Percentiles rank a stretch among this genome's conserved stretches.
Conservation (phyloP, 331 rosid genomes). For the Saraca asoca region DNA sequence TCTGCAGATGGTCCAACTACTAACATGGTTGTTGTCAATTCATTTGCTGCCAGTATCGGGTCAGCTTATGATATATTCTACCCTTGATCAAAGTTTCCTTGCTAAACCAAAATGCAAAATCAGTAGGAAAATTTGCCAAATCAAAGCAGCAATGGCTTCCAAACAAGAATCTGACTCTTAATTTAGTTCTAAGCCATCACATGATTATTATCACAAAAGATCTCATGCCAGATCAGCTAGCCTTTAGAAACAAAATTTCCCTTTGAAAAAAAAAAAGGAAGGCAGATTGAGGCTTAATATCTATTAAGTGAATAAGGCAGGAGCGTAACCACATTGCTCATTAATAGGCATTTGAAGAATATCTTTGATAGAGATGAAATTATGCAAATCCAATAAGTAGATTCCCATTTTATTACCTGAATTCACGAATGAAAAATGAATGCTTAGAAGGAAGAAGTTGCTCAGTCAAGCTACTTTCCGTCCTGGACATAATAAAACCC, state of each 20-base stretch:
- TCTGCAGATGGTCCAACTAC: not conserved
- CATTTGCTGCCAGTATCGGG: not conserved
- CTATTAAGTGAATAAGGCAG: not conserved
- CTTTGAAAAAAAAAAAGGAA: not conserved
- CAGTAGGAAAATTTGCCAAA: slow-evolving; percentile 10
- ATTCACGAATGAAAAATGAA: slow-evolving; percentile 92
- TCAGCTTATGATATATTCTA: not conserved
- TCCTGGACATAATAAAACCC: slow-evolving; percentile 76
- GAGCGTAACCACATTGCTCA: not conserved
- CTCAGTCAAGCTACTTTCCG: slow-evolving; percentile 76
- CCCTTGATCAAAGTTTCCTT: not conserved
- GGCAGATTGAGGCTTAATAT: slow-evolving; percentile 1
- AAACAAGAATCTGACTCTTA: not conserved
- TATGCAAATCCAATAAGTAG: slow-evolving; percentile 25
- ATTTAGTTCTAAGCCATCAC: slow-evolving; percentile 1
- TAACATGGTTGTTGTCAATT: not conserved
- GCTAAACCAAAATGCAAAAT: too few relatives aligned
- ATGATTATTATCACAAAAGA: not conserved
- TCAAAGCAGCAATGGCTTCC: not conserved
- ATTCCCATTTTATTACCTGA: slow-evolving; percentile 63
- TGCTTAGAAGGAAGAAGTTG: slow-evolving; percentile 90
- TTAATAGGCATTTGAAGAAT: not conserved
- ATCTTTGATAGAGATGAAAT: not conserved
- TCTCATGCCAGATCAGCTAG: slow-evolving; percentile 14
- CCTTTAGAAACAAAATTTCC: not conserved